Base-by-base conservation (phyloP, 495 filamentous ascomycete genomes). In the Venustampulla echinocandica region DNA sequence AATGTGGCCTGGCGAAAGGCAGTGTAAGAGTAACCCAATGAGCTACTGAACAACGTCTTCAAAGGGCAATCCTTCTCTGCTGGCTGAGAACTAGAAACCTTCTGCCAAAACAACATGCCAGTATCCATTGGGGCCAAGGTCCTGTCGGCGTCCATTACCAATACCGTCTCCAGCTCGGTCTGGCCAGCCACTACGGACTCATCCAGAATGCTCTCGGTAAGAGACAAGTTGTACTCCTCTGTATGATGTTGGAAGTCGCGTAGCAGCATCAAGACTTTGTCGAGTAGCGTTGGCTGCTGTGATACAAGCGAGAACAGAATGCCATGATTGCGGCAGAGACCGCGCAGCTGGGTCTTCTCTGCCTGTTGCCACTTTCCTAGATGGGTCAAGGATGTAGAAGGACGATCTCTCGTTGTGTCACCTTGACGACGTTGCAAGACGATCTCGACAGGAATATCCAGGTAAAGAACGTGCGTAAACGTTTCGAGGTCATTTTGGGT, bases 401-500 rank as follows among this genome's bases (percentile, higher is more conserved):
- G 55, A 13, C 76, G 73, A 40, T 9, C 42, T 45, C 66, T 64
- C 23, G 54, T 44, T 13, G 22, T 59, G 57, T 83, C 77, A 3
- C 54, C 36, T 0, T 24, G 24, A 11, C 65, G 64, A 44, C 67
- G 70, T 33, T 61, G 27, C 1, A 28, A 46, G 18, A 79, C 47
- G 1, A 61, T 17, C 2, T 68, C 58, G 0, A 65, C 47, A 9
- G 61, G 49, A n/a, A 66, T 45, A 37, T 80, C 60, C 44, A 84
- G 53, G 55, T 84, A 82, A 4, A 84, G 34, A 15, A 85, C 76
- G 52, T 84, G 79, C 0, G 77, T 79, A 54, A 68, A 84, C 0
- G 54, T 61, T 0, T 70, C 33, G 15, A 73, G 36, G 56, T 83
- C 80, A 18, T 49, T 57, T 24, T 61, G 22, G 9, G 76, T 81